Evolutionary conservation across 176 grass and related monocot species (phyloP), one percentile per base, ranked within the genome.

Genomic region (Juncus effusus): DNA sequence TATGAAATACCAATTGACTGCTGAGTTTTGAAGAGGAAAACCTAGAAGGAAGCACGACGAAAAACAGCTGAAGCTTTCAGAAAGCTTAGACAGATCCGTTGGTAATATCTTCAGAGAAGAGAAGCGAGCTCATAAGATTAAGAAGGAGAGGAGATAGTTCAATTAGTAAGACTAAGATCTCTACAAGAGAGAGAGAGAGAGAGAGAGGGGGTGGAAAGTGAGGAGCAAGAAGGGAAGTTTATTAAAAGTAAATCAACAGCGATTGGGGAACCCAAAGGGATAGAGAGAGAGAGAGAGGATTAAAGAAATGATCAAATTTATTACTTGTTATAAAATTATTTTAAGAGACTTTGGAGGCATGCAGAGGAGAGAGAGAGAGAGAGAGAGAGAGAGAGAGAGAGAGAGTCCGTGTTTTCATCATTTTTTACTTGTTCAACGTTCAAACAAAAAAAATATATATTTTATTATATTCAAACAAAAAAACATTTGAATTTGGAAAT

Each of bases 281-380:
- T 63, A 51, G 39, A 51, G 55, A 62, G 72, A 64, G 72, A 64
- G 73, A 76, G 19, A 75, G 3, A 74, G 14, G 57, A 69, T 13
- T 53, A 38, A 64, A 13, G 7, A 51, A 39, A 50, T 66, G 12
- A 72, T 61, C 54, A 80, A 66, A 57, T 47, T 62, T 76, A 78
- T 80, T 83, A 86, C 83, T 28, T 28, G 76, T 55, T 79, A 51
- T 77, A 62, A 56, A 67, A 77, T 78, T 80, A 82, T 64, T 72
- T 66, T 82, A 60, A 71, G 19, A 51, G 51, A 55, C 37, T 61
- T 40, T 61, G 38, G 49, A 82, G 80, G 57, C 15, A 65, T 10
- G 51, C 59, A 67, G 14, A 55, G 51, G 16, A 63, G 42, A 65
- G 13, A 61, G 28, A 61, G 28, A 61, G 13, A 61, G 4, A n/a